A percentile compares a stretch with the other conserved stretches of the same genome.
phyloP scores from a whole-genome alignment of 1,284 basidiomycete genomes.

The Puccinia horiana region DNA sequence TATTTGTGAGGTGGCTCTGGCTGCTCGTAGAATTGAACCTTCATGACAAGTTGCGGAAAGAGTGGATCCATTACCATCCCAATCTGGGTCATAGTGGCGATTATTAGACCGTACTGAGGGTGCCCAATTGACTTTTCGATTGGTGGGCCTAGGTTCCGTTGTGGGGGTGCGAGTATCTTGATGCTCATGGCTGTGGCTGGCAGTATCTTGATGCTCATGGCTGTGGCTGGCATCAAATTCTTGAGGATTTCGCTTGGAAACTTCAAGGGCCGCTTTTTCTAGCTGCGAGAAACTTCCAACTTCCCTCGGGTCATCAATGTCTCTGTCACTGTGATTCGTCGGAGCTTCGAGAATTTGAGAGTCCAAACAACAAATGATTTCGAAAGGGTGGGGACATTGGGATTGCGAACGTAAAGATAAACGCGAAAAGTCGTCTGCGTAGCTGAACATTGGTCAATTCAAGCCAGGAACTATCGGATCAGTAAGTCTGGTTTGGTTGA shows the following conservation, averaged over 20 bases:
- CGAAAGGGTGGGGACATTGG: constrained; percentile 41
- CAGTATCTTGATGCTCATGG: background rate
- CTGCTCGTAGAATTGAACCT: constrained; percentile 14
- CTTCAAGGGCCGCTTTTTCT: background rate
- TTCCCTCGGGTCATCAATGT: background rate
- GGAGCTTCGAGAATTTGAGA: background rate
- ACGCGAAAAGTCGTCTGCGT: constrained; percentile 29
- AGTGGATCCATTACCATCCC: constrained; percentile 23
- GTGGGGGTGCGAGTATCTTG: background rate
- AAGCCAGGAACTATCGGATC: background rate
- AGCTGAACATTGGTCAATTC: background rate
- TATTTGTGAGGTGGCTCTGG: constrained; percentile 9
- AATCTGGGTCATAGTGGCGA: constrained; percentile 20
- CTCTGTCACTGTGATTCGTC: background rate
- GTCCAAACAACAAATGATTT: constrained; percentile 41
- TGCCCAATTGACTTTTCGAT: constrained; percentile 44
- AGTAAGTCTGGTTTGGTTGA: background rate
- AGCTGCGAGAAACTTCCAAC: constrained; percentile 3
- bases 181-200: background rate
- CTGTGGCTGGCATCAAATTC: background rate
- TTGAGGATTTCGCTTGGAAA: background rate
- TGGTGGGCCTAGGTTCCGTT: background rate
- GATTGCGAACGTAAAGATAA: constrained; percentile 16
- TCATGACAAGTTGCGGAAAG: constrained; percentile 19
- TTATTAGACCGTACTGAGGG: constrained; percentile 41